These are phyloP conservation scores for Epichloe hybrida DNA, from an alignment of 2,329 filamentous ascomycete species.

Conservation along the genomic window DNA sequence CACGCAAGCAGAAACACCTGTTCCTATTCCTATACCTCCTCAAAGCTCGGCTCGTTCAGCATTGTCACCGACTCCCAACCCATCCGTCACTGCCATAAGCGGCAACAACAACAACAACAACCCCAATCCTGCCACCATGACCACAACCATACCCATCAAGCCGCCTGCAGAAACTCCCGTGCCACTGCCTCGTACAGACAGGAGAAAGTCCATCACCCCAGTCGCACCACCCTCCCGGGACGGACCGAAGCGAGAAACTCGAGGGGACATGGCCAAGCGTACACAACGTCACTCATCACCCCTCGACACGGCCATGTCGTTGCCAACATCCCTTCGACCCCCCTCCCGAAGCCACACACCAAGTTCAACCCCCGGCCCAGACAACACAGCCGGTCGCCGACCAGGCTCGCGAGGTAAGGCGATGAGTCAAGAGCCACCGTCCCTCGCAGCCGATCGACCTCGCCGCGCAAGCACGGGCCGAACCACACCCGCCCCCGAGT, in stretches of 20 bases:
- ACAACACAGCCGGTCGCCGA: conserved; percentile 25
- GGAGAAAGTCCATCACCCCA: conserved; percentile 19
- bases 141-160: conserved; percentile 18
- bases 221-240: conserved; percentile 16
- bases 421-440: conserved; percentile 36
- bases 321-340: conserved; percentile 10
- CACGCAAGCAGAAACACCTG: conserved; percentile 26
- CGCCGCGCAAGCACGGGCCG: conserved; percentile 43
- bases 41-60: conserved; percentile 17
- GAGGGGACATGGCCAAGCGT: conserved; percentile 29
- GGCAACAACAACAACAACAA: neutral
- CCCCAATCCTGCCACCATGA: conserved; percentile 9
- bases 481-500: conserved; percentile 42
- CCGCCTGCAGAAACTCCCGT: conserved; percentile 23
- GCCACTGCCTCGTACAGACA: conserved; percentile 21
- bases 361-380: conserved; percentile 20
- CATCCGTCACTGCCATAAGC: conserved; percentile 1
- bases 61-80: conserved; percentile 18
- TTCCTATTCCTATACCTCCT: conserved; percentile 24
- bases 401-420: conserved; percentile 40
- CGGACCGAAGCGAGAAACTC: conserved; percentile 30
- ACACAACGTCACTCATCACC: conserved; percentile 20
- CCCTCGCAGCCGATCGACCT: conserved; percentile 37
- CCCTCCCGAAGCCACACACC: conserved; percentile 23
- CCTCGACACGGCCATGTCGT: conserved; percentile 4